Evolutionary conservation across 805 yeast genomes (phyloP).

Genomic region (Metschnikowia hibisci): DNA sequence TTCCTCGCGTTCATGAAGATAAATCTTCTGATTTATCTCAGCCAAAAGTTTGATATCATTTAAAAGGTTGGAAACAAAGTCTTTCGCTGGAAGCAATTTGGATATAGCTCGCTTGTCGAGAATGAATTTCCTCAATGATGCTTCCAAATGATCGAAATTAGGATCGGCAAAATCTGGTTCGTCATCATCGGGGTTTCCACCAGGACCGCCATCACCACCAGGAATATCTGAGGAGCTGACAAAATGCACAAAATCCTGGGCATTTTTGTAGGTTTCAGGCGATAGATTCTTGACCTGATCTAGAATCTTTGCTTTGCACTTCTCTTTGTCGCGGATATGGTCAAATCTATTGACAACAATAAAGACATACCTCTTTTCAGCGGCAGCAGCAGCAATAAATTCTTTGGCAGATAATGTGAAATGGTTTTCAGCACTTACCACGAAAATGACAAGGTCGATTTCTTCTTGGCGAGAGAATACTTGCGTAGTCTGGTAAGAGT

Average conservation of each 20-base stretch:
- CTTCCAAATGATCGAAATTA: conserved; percentile 79
- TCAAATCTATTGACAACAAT: conserved; percentile 94
- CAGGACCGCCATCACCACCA: conserved; percentile 32
- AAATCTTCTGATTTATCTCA: conserved; percentile 54
- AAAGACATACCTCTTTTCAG: conserved; percentile 86
- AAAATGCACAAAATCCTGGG: conserved; percentile 91
- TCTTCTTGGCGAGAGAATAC: conserved; percentile 96
- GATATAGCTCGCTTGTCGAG: conserved; percentile 86
- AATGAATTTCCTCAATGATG: conserved; percentile 78
- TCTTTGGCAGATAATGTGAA: conserved; percentile 92
- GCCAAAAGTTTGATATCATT: conserved; percentile 62
- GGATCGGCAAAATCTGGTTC: conserved; percentile 42
- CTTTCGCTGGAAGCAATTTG: conserved; percentile 88
- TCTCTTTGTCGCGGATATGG: conserved; percentile 71
- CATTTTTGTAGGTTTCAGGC: conserved; percentile 86
- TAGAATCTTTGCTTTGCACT: conserved; percentile 72
- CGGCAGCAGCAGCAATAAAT: conserved; percentile 84
- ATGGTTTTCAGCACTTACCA: conserved; percentile 94
- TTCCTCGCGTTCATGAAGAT: conserved; percentile 46
- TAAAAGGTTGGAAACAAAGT: conserved; percentile 68
- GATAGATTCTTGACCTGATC: conserved; percentile 82
- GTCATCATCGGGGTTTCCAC: conserved; percentile 24
- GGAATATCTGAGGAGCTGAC: conserved; percentile 61
- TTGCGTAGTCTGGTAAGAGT: conserved; percentile 89
- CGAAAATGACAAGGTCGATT: conserved; percentile 92